Conservation (phyloP, 495 filamentous ascomycete species). For the Paragyromitra xinjiangensis region DNA sequence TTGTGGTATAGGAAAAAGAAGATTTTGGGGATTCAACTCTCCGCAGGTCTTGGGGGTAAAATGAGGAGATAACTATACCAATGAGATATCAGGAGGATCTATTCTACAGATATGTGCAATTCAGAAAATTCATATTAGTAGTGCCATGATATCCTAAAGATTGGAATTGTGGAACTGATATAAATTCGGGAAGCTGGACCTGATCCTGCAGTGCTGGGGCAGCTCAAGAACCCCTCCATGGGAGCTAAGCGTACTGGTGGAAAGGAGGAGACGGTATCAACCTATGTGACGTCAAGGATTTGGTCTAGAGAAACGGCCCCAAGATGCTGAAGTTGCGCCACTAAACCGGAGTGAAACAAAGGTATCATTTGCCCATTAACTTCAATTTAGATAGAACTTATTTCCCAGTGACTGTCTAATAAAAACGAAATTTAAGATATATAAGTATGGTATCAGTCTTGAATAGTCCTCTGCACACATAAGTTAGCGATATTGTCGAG, state of each 20-base stretch:
- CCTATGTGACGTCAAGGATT: too few relatives aligned
- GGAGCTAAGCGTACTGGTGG: not conserved
- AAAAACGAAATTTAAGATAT: not conserved
- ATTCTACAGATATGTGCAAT: not conserved
- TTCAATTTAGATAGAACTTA: not conserved
- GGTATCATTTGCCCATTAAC: not conserved
- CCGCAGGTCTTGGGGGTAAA: not conserved
- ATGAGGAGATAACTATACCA: not conserved
- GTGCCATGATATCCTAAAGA: not conserved
- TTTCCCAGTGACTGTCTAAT: not conserved
- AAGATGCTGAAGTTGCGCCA: not conserved
- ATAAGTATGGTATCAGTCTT: not conserved
- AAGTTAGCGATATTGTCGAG: not conserved
- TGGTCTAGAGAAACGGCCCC: not conserved
- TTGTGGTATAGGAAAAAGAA: not conserved
- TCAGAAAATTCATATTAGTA: not conserved
- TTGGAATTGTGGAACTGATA: not conserved
- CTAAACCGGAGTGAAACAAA: not conserved
- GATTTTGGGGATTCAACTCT: constrained; percentile 17
- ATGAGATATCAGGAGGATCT: not conserved
- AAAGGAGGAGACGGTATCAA: too few relatives aligned
- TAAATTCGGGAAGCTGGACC: not conserved
- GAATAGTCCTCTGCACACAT: not conserved
- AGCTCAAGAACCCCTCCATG: not conserved
- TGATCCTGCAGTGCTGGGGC: not conserved